A percentile compares a stretch with the other conserved stretches of the same genome.
These are phyloP conservation scores for Rubia balearica DNA, from an alignment of 305 asterid species.

Conservation along the genomic window DNA sequence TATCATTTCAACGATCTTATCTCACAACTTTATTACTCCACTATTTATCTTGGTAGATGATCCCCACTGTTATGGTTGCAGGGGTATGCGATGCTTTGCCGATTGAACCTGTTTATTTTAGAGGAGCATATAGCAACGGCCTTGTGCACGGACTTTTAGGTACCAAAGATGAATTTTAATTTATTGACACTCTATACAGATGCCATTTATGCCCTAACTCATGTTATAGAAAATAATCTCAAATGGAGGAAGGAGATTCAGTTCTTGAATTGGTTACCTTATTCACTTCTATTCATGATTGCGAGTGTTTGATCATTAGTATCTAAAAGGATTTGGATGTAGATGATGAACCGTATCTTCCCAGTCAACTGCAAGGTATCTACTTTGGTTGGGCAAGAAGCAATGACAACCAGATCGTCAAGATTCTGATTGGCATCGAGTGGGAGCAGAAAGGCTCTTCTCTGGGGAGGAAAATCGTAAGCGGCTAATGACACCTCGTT, in stretches of 20 bases:
- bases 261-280: constrained; percentile 2
- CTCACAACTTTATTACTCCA: constrained; percentile 5
- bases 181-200: not conserved
- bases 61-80: constrained; percentile 30
- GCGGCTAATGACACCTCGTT: constrained; percentile 18
- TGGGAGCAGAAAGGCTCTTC: constrained; percentile 42
- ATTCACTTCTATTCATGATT: constrained; percentile 1
- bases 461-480: constrained; percentile 52
- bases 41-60: constrained; percentile 6
- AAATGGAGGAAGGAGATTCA: not conserved
- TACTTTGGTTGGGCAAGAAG: constrained; percentile 72
- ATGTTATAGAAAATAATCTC: not conserved
- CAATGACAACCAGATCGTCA: constrained; percentile 34
- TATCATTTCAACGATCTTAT: constrained; percentile 11
- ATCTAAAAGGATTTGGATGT: constrained; percentile 15
- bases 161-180: constrained; percentile 10
- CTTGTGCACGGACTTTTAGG: constrained; percentile 55
- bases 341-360: constrained; percentile 50
- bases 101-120: constrained; percentile 53
- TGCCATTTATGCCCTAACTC: not conserved
- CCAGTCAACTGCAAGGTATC: constrained; percentile 73
- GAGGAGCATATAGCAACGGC: constrained; percentile 43
- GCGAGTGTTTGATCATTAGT: not conserved
- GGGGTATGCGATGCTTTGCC: constrained; percentile 61
- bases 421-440: constrained; percentile 55